A percentile compares a stretch with the other conserved stretches of the same genome.
Conservation (phyloP, 1,284 basidiomycete genomes). For the Ceratobasidium sp. region DNA sequence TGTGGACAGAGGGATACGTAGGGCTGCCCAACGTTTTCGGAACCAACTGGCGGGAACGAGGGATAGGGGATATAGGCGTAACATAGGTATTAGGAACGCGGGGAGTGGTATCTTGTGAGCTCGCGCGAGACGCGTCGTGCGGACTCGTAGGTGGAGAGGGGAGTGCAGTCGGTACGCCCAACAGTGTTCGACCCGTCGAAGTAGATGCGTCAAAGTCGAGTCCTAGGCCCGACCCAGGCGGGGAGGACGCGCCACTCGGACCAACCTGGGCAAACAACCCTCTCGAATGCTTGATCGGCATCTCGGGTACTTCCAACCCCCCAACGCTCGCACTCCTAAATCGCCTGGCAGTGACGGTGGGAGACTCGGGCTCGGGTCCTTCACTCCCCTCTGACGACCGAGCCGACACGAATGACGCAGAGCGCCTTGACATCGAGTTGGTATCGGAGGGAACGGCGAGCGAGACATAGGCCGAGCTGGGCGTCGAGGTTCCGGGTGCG, state of each 20-base stretch:
- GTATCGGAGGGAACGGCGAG: no score
- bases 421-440: not conserved
- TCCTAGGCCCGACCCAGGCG: not conserved
- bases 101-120: no score
- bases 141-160: slow-evolving; percentile 25
- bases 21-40: slow-evolving; percentile 14
- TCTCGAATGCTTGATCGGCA: not conserved
- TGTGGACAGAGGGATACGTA: slow-evolving; percentile 13
- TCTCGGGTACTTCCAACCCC: not conserved
- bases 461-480: no score
- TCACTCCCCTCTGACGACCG: not conserved
- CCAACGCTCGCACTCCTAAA: not conserved
- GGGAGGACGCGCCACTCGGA: not conserved
- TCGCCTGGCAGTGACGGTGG: slow-evolving; percentile 10
- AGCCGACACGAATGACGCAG: not conserved
- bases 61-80: no score
- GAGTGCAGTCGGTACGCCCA: not conserved
- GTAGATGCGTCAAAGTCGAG: not conserved
- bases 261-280: not conserved
- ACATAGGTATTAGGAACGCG: no score
- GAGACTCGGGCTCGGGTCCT: slow-evolving; percentile 31
- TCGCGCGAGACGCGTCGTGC: not conserved
- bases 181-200: not conserved
- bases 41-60: not conserved
- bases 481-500: no score